phyloP scores from a whole-genome alignment of 805 yeast species.

The Yarrowia sp. region DNA sequence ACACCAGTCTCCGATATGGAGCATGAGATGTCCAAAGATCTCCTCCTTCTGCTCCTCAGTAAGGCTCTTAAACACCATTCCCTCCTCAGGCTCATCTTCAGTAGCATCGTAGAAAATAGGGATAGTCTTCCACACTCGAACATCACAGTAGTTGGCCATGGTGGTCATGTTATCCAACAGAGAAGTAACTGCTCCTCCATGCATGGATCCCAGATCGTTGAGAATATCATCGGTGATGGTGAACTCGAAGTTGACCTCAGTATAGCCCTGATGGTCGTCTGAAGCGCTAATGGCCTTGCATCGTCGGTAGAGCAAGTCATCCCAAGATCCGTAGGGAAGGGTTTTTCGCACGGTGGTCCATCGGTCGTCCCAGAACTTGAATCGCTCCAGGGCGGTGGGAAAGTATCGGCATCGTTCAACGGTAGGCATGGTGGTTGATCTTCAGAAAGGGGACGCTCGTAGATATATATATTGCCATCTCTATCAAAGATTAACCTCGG shows the following conservation, averaged over 20 bases:
- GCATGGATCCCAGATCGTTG: slow-evolving; percentile 27
- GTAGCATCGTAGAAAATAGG: slow-evolving; percentile 24
- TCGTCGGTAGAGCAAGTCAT: slow-evolving; percentile 12
- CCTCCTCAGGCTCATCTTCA: slow-evolving; percentile 21
- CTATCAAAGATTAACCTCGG: background rate
- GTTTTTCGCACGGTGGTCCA: slow-evolving; percentile 1
- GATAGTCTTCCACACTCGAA: slow-evolving; percentile 25
- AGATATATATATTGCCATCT: background rate
- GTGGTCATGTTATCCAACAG: slow-evolving; percentile 26
- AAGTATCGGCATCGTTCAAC: slow-evolving; percentile 17
- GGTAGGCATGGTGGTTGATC: background rate
- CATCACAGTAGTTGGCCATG: slow-evolving; percentile 19
- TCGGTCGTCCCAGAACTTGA: slow-evolving; percentile 25
- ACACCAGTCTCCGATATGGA: slow-evolving; percentile 23
- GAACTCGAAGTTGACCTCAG: slow-evolving; percentile 23
- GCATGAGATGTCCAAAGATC: slow-evolving; percentile 18
- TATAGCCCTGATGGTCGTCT: slow-evolving; percentile 18
- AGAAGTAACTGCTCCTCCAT: slow-evolving; percentile 22
- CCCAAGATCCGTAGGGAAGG: slow-evolving; percentile 23
- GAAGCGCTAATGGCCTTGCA: slow-evolving; percentile 12
- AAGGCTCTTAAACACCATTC: slow-evolving; percentile 4
- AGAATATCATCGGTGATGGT: slow-evolving; percentile 19
- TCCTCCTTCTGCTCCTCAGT: slow-evolving; percentile 23
- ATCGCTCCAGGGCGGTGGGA: slow-evolving; percentile 24
- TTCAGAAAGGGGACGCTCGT: background rate